A percentile compares a stretch with the other conserved stretches of the same genome.
Conservation (phyloP, 164 flowering plant genomes). For the Taxillus chinensis region DNA sequence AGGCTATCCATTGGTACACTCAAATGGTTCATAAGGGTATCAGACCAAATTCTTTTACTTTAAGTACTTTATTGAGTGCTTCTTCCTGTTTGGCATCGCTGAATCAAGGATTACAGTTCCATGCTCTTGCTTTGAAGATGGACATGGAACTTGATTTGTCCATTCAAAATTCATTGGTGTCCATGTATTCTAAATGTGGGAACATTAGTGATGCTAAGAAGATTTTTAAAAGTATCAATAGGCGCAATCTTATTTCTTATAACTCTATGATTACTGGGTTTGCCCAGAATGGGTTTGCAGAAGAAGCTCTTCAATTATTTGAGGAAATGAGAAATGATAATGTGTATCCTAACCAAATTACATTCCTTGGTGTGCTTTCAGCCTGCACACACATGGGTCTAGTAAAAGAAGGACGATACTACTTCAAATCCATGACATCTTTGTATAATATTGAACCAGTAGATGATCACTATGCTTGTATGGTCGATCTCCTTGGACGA, state of each 20-base stretch:
- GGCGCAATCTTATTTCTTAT: not conserved
- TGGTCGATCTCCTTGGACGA: conserved; percentile 5
- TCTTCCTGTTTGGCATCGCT: not conserved
- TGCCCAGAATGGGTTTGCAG: conserved; percentile 1
- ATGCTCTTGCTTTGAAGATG: not conserved
- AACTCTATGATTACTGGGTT: conserved; percentile 5
- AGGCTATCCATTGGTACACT: not conserved
- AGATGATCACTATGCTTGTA: conserved; percentile 3
- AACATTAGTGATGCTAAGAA: not conserved
- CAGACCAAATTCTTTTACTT: not conserved
- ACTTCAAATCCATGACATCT: conserved; percentile 1
- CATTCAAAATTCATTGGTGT: conserved; percentile 1
- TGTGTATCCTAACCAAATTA: not conserved
- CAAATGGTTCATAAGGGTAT: not conserved
- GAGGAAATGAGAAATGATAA: not conserved
- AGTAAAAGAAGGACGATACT: not conserved
- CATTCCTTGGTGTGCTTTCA: conserved; percentile 4
- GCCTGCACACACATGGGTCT: conserved; percentile 1
- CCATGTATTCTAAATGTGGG: not conserved
- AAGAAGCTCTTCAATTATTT: conserved; percentile 1
- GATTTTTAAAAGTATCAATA: not conserved
- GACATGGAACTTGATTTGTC: conserved; percentile 1
- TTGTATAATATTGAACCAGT: not conserved
- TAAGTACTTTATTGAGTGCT: not conserved
- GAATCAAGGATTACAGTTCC: conserved; percentile 3